Base-by-base conservation (phyloP, 805 yeast species). In the Yamadazyma scolyti region DNA sequence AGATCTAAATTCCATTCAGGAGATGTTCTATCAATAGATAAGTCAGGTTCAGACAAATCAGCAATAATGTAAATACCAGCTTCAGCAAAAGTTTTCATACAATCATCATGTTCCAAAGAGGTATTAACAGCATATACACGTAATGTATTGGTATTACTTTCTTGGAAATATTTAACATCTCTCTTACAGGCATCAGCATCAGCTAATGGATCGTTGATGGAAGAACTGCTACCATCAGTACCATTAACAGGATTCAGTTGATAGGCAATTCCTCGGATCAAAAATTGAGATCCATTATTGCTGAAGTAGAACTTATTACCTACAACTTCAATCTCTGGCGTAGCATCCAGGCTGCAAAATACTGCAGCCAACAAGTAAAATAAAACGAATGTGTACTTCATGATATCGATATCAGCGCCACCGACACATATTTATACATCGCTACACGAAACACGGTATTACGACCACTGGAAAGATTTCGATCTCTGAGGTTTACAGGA, bases 1-100 rank as follows among this genome's bases (percentile, higher is more conserved):
- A 87, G 69, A 17, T 69, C 75, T 28, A 76, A 61, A 54, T 79
- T 76, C 96, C 96, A 88, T 32, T 64, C 58, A 21, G 98, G 97
- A 33, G 67, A 58, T 51, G 75, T 74, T 54, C 97, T 78, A 52
- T 76, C 72, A 48, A 90, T 81, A 16, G 97, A 86, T 25, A 61
- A 50, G 27, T 75, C 75, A 4, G 97, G 97, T 52, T 89, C 88
- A 22, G 70, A 54, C 39, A 65, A 58, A 45, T 65, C 71, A 26
- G 70, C 70, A 40, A 65, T 56, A 21, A 65, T 51, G 40, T 65
- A 65, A 33, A 65, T 65, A 20, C 71, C 71, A 16, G 71, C 71
- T 29, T 64, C 68, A 36, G 71, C 71, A 23, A 65, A 58, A 3
- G 50, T 49, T 34, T 53, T 41, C 71, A 65, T 65, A 48, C 71